phyloP scores from a whole-genome alignment of 2,329 filamentous ascomycete species.

The Aspergillus carbonarius region DNA sequence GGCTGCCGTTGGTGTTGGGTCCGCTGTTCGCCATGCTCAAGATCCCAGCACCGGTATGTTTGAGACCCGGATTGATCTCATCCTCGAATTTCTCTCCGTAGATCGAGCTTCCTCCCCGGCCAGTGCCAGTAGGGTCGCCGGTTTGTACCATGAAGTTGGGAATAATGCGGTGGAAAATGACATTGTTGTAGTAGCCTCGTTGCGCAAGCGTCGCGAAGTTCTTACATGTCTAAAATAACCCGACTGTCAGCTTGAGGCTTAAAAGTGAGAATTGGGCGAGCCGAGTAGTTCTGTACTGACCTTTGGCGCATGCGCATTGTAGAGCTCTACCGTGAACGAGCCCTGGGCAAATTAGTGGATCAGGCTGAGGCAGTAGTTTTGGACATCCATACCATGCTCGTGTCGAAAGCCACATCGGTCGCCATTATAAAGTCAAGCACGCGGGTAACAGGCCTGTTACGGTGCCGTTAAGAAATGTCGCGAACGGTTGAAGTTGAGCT shows the following conservation, averaged over 20 bases:
- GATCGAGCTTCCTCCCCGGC: slow-evolving; percentile 82
- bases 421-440: slow-evolving; percentile 55
- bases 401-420: slow-evolving; percentile 77
- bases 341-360: slow-evolving; percentile 57
- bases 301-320: slow-evolving; percentile 80
- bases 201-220: slow-evolving; percentile 81
- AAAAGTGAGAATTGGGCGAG: neutral
- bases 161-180: slow-evolving; percentile 92
- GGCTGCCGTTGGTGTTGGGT: slow-evolving; percentile 87
- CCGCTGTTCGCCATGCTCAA: slow-evolving; percentile 96
- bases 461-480: neutral
- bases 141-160: slow-evolving; percentile 95
- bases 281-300: slow-evolving; percentile 31
- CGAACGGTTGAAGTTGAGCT: slow-evolving; percentile 12
- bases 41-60: slow-evolving; percentile 91
- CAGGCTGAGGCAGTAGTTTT: neutral
- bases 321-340: slow-evolving; percentile 82
- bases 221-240: slow-evolving; percentile 63
- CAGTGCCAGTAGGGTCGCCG: slow-evolving; percentile 91
- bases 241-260: slow-evolving; percentile 16
- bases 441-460: neutral
- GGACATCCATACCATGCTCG: slow-evolving; percentile 68
- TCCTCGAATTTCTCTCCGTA: slow-evolving; percentile 94
- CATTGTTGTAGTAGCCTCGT: slow-evolving; percentile 83
- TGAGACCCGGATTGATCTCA: slow-evolving; percentile 75